Percentiles rank a stretch among this genome's conserved stretches.
Evolutionary conservation across 2,329 filamentous ascomycete species (phyloP).

Genomic region (Hymenoscyphus infarciens): DNA sequence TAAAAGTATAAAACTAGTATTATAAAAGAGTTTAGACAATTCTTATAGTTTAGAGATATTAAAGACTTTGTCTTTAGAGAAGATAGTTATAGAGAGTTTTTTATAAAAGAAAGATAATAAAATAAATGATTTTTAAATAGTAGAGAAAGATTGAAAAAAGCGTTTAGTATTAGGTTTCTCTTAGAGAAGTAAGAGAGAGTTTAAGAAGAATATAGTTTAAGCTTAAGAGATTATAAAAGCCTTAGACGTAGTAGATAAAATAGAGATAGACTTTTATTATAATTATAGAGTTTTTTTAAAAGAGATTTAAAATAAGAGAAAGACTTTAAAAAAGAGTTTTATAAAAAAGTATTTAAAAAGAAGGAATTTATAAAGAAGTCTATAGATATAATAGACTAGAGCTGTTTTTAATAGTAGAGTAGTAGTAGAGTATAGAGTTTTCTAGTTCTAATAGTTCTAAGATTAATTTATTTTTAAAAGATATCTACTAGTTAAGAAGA

Average conservation of each 20-base stretch:
- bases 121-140: conserved; percentile 61
- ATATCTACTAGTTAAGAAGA: background rate
- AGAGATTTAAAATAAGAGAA: too few relatives aligned
- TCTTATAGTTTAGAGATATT: too few relatives aligned
- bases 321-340: too few relatives aligned
- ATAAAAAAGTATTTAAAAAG: background rate
- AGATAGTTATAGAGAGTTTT: conserved; percentile 78
- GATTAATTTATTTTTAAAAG: background rate
- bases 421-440: conserved; percentile 11
- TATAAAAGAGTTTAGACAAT: too few relatives aligned
- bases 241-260: conserved; percentile 71
- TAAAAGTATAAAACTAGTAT: too few relatives aligned
- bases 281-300: too few relatives aligned
- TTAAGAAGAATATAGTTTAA: conserved; percentile 73
- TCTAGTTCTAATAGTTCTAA: background rate
- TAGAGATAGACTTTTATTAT: conserved; percentile 53
- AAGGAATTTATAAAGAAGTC: background rate
- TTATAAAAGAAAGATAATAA: conserved; percentile 75
- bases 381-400: background rate
- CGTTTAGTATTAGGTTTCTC: conserved; percentile 66
- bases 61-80: too few relatives aligned
- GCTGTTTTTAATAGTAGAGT: conserved; percentile 13
- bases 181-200: conserved; percentile 72
- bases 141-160: conserved; percentile 62
- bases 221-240: conserved; percentile 72